Evolutionary conservation across 164 flowering plant genomes (phyloP).

Genomic region (Brasenia schreberi): DNA sequence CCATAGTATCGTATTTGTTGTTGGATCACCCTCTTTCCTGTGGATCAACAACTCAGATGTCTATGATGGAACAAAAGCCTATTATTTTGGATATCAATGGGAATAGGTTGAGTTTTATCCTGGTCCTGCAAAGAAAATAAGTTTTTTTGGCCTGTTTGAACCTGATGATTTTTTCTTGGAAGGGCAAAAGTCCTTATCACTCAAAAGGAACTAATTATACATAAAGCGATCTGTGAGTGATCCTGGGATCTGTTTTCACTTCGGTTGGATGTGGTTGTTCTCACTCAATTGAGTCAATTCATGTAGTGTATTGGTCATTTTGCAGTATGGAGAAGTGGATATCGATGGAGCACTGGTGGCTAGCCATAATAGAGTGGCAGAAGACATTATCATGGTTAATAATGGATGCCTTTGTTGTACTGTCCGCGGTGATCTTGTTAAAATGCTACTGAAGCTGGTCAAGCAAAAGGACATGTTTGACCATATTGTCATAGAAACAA

Average conservation of each 20-base stretch:
- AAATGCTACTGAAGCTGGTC: slow-evolving; percentile 74
- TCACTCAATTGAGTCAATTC: background rate
- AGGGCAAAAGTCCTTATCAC: too few relatives aligned
- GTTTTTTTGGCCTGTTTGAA: too few relatives aligned
- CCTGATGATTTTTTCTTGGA: too few relatives aligned
- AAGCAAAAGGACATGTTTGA: slow-evolving; percentile 74
- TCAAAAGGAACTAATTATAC: background rate
- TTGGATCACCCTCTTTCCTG: too few relatives aligned
- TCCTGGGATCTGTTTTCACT: background rate
- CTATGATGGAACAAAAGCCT: too few relatives aligned
- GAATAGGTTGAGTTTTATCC: too few relatives aligned
- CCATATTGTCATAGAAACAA: slow-evolving; percentile 94
- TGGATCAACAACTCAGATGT: too few relatives aligned
- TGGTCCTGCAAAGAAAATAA: too few relatives aligned
- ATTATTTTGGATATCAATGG: too few relatives aligned
- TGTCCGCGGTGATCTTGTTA: slow-evolving; percentile 86
- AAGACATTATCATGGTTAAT: slow-evolving; percentile 86
- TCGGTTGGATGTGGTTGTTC: background rate
- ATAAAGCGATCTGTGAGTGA: background rate
- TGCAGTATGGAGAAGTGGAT: slow-evolving; percentile 96
- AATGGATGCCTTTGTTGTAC: slow-evolving; percentile 98
- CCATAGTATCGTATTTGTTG: too few relatives aligned
- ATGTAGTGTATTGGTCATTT: background rate
- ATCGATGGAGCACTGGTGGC: slow-evolving; percentile 96
- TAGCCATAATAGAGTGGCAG: slow-evolving; percentile 54